phyloP scores from a whole-genome alignment of 495 filamentous ascomycete species.

The Aspergillus biplanus region DNA sequence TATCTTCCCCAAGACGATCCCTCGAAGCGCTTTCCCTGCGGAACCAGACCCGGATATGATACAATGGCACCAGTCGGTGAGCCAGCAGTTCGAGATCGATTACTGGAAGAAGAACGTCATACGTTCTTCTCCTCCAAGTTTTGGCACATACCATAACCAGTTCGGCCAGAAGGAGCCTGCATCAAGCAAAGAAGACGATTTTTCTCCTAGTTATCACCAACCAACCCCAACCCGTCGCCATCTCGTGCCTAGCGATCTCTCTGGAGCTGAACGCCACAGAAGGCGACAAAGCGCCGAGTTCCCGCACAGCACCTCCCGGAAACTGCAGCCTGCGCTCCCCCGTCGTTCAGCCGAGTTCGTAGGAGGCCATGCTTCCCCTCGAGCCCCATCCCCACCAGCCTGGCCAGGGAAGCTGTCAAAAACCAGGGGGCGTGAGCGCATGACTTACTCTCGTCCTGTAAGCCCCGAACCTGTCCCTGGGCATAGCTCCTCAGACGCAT shows the following conservation, averaged over 20 bases:
- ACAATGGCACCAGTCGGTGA: constrained; percentile 78
- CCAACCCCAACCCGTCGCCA: constrained; percentile 29
- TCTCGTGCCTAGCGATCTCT: constrained; percentile 22
- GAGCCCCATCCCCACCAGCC: constrained; percentile 40
- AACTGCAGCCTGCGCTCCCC: constrained; percentile 27
- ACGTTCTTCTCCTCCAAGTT: constrained; percentile 38
- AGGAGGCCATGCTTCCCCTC: constrained; percentile 29
- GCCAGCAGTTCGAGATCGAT: constrained; percentile 45
- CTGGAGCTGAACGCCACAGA: constrained; percentile 21
- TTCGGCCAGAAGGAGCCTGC: constrained; percentile 38
- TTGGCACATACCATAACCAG: constrained; percentile 37
- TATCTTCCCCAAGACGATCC: constrained; percentile 78
- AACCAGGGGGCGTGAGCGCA: constrained; percentile 31
- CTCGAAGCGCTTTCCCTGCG: constrained; percentile 73
- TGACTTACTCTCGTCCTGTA: constrained; percentile 26
- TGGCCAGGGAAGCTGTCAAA: constrained; percentile 25
- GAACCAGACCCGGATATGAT: constrained; percentile 77
- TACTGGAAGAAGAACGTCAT: constrained; percentile 40
- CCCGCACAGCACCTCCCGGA: constrained; percentile 27
- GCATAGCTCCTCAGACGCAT: constrained; percentile 31
- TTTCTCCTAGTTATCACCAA: constrained; percentile 21
- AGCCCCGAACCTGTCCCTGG: constrained; percentile 29
- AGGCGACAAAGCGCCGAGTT: constrained; percentile 36
- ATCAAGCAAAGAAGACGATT: constrained; percentile 37
- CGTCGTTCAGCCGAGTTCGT: constrained; percentile 21